These are phyloP conservation scores for Arabidopsis hybrid DNA, from an alignment of 441 rosid genomes.

Conservation along the genomic window DNA sequence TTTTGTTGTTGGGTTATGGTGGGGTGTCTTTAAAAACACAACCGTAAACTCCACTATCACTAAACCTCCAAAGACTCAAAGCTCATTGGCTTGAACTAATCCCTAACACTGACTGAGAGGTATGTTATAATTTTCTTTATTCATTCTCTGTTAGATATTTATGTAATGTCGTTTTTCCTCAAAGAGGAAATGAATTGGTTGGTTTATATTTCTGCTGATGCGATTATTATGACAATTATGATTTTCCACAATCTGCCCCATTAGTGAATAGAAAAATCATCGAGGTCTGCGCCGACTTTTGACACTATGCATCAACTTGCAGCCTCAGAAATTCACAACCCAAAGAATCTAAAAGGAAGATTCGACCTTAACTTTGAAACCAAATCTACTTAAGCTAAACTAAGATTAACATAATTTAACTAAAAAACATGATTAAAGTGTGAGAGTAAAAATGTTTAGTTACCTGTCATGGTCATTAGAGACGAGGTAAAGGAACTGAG, in stretches of 20 bases:
- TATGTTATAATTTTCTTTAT: not conserved
- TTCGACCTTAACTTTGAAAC: constrained; percentile 23
- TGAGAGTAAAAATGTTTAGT: not conserved
- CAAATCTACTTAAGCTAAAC: constrained; percentile 13
- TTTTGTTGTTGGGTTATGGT: constrained; percentile 34
- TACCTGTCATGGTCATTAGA: constrained; percentile 84
- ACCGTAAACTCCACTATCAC: constrained; percentile 28
- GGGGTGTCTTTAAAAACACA: constrained; percentile 28
- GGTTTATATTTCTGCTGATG: constrained; percentile 27
- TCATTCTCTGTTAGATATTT: constrained; percentile 23
- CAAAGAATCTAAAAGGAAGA: constrained; percentile 33
- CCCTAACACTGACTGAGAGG: not conserved
- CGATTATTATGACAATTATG: constrained; percentile 12
- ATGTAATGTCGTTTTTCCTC: constrained; percentile 11
- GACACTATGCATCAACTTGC: constrained; percentile 35
- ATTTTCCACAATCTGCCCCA: constrained; percentile 19
- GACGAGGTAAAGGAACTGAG: constrained; percentile 84
- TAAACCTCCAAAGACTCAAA: constrained; percentile 28
- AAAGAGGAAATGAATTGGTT: constrained; percentile 33
- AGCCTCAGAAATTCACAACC: constrained; percentile 8
- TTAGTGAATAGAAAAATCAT: constrained; percentile 36
- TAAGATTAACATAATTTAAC: not conserved
- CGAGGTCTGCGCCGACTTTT: constrained; percentile 36
- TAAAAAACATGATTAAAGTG: not conserved
- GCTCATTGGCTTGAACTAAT: constrained; percentile 29